These are phyloP conservation scores for Phaeosphaeria sp. DNA, from an alignment of 2,329 filamentous ascomycete genomes.

Conservation along the genomic window DNA sequence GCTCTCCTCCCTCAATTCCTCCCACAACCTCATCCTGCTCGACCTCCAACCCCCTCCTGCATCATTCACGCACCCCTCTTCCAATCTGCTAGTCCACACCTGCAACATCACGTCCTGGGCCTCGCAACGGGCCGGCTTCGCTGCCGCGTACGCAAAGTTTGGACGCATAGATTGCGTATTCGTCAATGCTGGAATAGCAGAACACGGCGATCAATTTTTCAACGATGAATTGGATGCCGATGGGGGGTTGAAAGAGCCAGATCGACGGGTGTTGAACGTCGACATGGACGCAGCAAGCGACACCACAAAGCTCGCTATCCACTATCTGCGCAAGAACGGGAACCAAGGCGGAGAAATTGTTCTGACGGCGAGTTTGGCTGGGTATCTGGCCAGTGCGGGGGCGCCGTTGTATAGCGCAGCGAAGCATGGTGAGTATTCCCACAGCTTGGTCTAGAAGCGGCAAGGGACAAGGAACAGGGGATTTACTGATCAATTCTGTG, in stretches of 20 bases:
- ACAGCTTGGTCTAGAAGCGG: neutral
- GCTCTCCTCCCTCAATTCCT: slow-evolving; percentile 45
- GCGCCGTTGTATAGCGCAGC: slow-evolving; percentile 58
- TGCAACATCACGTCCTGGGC: slow-evolving; percentile 57
- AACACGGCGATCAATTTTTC: slow-evolving; percentile 59
- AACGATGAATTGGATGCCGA: slow-evolving; percentile 50
- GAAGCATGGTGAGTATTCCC: slow-evolving; percentile 51
- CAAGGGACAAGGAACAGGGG: neutral
- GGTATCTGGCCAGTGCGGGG: slow-evolving; percentile 57
- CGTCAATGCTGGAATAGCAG: slow-evolving; percentile 58
- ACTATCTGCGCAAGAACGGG: slow-evolving; percentile 53
- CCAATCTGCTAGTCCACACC: slow-evolving; percentile 43
- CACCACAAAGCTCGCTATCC: slow-evolving; percentile 56
- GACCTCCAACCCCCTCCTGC: slow-evolving; percentile 47
- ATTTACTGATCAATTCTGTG: neutral
- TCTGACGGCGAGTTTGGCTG: slow-evolving; percentile 57
- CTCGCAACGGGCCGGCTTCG: slow-evolving; percentile 54
- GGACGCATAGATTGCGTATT: slow-evolving; percentile 55
- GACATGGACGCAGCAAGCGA: slow-evolving; percentile 56
- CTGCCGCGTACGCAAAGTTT: slow-evolving; percentile 50
- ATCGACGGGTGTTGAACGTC: slow-evolving; percentile 53
- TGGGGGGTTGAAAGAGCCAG: slow-evolving; percentile 55
- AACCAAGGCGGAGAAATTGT: slow-evolving; percentile 53
- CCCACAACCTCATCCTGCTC: slow-evolving; percentile 51
- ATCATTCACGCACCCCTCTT: slow-evolving; percentile 33